phyloP scores from a whole-genome alignment of 306 rosid species.

The Sophora flavescens region DNA sequence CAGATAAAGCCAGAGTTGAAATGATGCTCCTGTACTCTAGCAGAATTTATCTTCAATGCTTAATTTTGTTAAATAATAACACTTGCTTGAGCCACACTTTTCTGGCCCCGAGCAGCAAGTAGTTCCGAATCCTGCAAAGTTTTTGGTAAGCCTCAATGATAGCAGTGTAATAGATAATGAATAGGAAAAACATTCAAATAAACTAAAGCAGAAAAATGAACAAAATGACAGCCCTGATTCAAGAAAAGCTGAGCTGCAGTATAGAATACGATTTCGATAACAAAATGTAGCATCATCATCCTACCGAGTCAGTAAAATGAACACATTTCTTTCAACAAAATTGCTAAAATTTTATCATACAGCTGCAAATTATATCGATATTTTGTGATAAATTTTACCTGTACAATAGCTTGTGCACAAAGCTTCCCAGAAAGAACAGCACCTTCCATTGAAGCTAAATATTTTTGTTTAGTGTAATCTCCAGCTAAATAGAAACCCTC shows the following conservation, averaged over 20 bases:
- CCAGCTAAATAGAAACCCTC: constrained; percentile 97
- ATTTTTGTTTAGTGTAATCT: constrained; percentile 95
- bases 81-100: constrained; percentile 65
- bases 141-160: constrained; percentile 18
- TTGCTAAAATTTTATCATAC: constrained; percentile 22
- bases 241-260: background rate
- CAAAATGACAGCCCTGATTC: background rate
- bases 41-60: constrained; percentile 34
- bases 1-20: background rate
- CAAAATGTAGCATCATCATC: background rate
- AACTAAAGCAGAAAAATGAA: background rate
- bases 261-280: background rate
- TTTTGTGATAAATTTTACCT: constrained; percentile 62
- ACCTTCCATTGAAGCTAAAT: constrained; percentile 99
- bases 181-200: constrained; percentile 25
- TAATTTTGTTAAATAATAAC: constrained; percentile 47
- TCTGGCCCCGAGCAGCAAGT: constrained; percentile 64
- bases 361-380: constrained; percentile 14
- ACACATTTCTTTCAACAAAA: background rate
- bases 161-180: constrained; percentile 32
- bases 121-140: constrained; percentile 70
- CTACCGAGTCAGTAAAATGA: background rate
- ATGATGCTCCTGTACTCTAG: constrained; percentile 35
- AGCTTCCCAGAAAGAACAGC: constrained; percentile 97
- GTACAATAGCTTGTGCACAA: constrained; percentile 94